phyloP scores from a whole-genome alignment of 495 filamentous ascomycete genomes.

The Aspergillus cristatus region DNA sequence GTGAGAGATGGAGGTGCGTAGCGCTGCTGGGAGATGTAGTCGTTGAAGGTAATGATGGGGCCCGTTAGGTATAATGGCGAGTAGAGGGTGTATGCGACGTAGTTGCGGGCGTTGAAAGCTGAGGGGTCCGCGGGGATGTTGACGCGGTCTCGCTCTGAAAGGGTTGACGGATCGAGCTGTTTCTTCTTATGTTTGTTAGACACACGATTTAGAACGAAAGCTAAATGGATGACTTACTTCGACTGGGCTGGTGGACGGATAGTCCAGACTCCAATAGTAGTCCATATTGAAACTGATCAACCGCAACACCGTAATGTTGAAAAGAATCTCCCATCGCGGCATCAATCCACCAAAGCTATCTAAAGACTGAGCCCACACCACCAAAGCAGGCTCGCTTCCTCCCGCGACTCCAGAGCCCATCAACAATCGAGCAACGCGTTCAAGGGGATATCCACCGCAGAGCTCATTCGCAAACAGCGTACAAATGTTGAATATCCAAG shows the following conservation, averaged over 20 bases:
- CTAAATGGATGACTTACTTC: constrained; percentile 69
- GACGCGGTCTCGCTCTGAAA: constrained; percentile 83
- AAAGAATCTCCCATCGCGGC: constrained; percentile 85
- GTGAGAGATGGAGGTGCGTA: constrained; percentile 63
- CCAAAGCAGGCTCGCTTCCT: constrained; percentile 27
- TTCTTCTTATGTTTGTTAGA: constrained; percentile 91
- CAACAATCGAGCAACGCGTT: constrained; percentile 48
- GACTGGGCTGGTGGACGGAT: constrained; percentile 53
- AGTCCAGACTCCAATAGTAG: constrained; percentile 83
- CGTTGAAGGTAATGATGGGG: constrained; percentile 95
- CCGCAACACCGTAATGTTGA: constrained; percentile 92
- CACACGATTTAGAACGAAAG: constrained; percentile 1
- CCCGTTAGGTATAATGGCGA: constrained; percentile 88
- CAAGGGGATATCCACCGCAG: constrained; percentile 63
- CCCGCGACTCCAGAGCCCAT: constrained; percentile 14
- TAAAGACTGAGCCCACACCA: constrained; percentile 54
- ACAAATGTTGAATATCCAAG: constrained; percentile 88
- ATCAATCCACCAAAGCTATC: constrained; percentile 75
- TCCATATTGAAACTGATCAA: constrained; percentile 96
- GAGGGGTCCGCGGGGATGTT: constrained; percentile 56
- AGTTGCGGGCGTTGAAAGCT: constrained; percentile 73
- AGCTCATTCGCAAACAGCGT: constrained; percentile 88
- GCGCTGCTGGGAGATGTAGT: constrained; percentile 83
- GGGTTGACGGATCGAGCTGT: constrained; percentile 72
- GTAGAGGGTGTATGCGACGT: constrained; percentile 81